A percentile compares a stretch with the other conserved stretches of the same genome.
phyloP scores from a whole-genome alignment of 1,139 yeast species.

The Candida smagusa region DNA sequence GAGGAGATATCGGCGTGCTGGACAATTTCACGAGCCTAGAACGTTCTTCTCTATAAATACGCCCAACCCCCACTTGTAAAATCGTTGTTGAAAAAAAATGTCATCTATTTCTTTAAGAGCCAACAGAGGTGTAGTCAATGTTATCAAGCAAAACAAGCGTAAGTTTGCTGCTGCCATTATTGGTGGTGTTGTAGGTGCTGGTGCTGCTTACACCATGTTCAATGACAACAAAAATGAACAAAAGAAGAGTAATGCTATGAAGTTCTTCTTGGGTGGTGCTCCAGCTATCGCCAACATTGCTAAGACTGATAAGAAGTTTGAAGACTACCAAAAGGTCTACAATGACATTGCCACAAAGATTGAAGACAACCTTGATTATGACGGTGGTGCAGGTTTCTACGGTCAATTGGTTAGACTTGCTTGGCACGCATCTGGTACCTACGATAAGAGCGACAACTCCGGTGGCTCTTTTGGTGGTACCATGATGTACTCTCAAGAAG shows the following conservation, averaged over 20 bases:
- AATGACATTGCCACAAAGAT: slow-evolving; percentile 76
- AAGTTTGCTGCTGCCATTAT: slow-evolving; percentile 9
- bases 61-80: slow-evolving; percentile 1
- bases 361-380: slow-evolving; percentile 74
- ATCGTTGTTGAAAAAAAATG: slow-evolving; percentile 7
- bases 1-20: background rate
- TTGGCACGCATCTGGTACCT: slow-evolving; percentile 78
- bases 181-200: slow-evolving; percentile 23
- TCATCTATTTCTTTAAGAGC: slow-evolving; percentile 17
- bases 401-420: slow-evolving; percentile 71
- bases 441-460: slow-evolving; percentile 47
- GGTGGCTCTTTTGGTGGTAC: slow-evolving; percentile 91
- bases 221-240: slow-evolving; percentile 10
- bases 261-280: slow-evolving; percentile 15
- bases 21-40: background rate
- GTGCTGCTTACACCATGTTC: slow-evolving; percentile 17
- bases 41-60: background rate
- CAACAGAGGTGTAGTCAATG: slow-evolving; percentile 7
- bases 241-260: slow-evolving; percentile 8
- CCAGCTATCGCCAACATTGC: slow-evolving; percentile 20
- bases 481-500: slow-evolving; percentile 68
- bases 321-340: slow-evolving; percentile 73
- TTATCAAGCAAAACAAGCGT: slow-evolving; percentile 6
- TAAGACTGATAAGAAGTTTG: slow-evolving; percentile 27
- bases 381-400: slow-evolving; percentile 61